Conservation (phyloP, 768 basidiomycete genomes). For the Phylloporus arenicola region DNA sequence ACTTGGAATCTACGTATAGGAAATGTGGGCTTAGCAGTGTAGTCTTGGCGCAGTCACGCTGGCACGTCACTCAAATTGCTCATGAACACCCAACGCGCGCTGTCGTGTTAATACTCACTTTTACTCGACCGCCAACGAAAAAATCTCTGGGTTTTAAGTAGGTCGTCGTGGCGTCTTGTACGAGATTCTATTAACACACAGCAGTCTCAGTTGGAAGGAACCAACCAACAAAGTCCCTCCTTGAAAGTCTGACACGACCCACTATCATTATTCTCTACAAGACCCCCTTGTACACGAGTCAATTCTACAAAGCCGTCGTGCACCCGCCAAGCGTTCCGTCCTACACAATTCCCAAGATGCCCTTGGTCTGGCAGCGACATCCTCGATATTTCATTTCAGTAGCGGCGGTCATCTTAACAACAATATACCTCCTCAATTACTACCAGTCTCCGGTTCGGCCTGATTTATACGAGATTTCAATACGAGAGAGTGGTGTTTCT, state of each 20-base stretch:
- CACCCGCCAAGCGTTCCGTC: conserved; percentile 6
- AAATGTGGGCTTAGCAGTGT: too few species aligned
- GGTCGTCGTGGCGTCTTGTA: conserved; percentile 1
- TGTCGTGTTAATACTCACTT: conserved; percentile 5
- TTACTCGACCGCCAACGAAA: neutral
- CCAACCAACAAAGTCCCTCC: neutral
- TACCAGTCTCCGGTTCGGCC: conserved; percentile 25
- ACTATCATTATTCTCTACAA: conserved; percentile 12
- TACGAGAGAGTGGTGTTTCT: conserved; percentile 34
- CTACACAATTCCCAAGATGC: conserved; percentile 20
- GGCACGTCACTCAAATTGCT: conserved; percentile 18
- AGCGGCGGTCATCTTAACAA: conserved; percentile 36
- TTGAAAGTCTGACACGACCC: conserved; percentile 8
- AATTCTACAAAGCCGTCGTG: conserved; percentile 2
- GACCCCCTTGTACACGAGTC: conserved; percentile 5
- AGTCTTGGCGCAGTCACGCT: too few species aligned
- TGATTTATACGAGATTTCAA: conserved; percentile 19
- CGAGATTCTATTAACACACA: neutral
- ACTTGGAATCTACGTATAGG: too few species aligned
- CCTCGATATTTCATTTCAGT: conserved; percentile 48
- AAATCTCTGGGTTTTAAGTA: conserved; percentile 9
- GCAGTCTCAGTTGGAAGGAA: conserved; percentile 1
- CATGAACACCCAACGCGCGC: conserved; percentile 14
- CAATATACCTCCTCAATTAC: conserved; percentile 45
- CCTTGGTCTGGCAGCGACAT: conserved; percentile 38